Evolutionary conservation across 352 stramenopile genomes (phyloP).

Genomic region (Phytopythium vexans): DNA sequence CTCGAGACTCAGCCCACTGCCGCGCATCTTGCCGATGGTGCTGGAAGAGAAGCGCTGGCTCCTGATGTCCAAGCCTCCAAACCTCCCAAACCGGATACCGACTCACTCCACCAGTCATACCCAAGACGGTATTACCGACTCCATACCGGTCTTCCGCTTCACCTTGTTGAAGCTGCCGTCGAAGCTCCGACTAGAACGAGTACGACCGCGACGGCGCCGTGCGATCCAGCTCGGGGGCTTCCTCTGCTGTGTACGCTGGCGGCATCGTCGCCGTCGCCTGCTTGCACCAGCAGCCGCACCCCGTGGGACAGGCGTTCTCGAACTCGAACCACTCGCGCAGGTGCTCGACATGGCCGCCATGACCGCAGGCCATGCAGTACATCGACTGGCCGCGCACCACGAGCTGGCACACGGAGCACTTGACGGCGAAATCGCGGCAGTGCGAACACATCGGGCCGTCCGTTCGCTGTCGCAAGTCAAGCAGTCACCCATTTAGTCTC

Average conservation of each 20-base stretch:
- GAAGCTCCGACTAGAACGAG: constrained; percentile 41
- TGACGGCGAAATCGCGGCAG: constrained; percentile 74
- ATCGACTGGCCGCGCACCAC: constrained; percentile 82
- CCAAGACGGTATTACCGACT: neutral
- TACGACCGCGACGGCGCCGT: constrained; percentile 50
- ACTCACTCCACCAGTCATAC: neutral
- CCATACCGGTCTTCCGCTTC: constrained; percentile 3
- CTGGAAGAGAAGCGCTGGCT: no score
- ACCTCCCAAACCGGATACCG: constrained; percentile 4
- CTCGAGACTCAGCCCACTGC: constrained; percentile 81
- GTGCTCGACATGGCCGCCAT: constrained; percentile 72
- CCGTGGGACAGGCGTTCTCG: constrained; percentile 72
- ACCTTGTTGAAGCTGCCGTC: constrained; percentile 5
- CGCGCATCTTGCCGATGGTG: constrained; percentile 32
- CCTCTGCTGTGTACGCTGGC: constrained; percentile 21
- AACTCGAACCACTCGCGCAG: constrained; percentile 75
- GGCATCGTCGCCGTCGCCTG: constrained; percentile 53
- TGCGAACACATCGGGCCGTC: constrained; percentile 51
- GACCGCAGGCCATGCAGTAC: constrained; percentile 84
- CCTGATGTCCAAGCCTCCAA: neutral
- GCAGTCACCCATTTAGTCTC: neutral
- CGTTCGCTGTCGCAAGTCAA: constrained; percentile 28
- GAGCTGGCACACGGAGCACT: constrained; percentile 81
- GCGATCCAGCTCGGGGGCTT: constrained; percentile 16
- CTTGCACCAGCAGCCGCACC: constrained; percentile 86